Percentiles rank a stretch among this genome's conserved stretches.
phyloP scores from a whole-genome alignment of 2,329 filamentous ascomycete genomes.

The Fusarium verticillioides region DNA sequence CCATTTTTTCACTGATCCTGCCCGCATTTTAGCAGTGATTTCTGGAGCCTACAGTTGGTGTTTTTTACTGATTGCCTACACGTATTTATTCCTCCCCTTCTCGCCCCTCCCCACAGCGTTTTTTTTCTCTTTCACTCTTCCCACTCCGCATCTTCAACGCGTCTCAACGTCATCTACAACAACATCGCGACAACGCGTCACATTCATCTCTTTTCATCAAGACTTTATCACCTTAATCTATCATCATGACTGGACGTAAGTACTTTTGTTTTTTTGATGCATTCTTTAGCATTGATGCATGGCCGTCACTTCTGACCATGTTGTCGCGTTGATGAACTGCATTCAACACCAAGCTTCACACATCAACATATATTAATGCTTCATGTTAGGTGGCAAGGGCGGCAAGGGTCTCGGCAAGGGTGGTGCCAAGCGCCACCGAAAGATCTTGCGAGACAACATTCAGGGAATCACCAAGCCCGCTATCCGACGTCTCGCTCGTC shows the following conservation, averaged over 20 bases:
- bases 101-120: constrained; percentile 44
- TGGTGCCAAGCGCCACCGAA: constrained; percentile 97
- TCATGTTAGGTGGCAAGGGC: constrained; percentile 82
- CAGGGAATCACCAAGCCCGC: constrained; percentile 99
- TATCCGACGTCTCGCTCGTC: constrained; percentile 97
- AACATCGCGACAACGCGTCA: constrained; percentile 44
- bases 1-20: constrained; percentile 45
- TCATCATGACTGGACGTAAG: constrained; percentile 81
- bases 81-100: constrained; percentile 51
- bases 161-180: constrained; percentile 42
- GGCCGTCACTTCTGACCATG: not conserved
- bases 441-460: constrained; percentile 99
- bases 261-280: constrained; percentile 45
- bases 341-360: constrained; percentile 1
- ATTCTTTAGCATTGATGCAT: not conserved
- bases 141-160: constrained; percentile 40
- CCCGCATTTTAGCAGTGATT: constrained; percentile 33
- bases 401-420: constrained; percentile 99
- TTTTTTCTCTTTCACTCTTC: constrained; percentile 36
- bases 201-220: constrained; percentile 44
- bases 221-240: constrained; percentile 45
- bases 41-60: constrained; percentile 22
- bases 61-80: constrained; percentile 51
- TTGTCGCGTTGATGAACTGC: not conserved
- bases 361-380: constrained; percentile 56